Base-by-base conservation (phyloP, 495 filamentous ascomycete genomes). In the Daldinia caldariorum region DNA sequence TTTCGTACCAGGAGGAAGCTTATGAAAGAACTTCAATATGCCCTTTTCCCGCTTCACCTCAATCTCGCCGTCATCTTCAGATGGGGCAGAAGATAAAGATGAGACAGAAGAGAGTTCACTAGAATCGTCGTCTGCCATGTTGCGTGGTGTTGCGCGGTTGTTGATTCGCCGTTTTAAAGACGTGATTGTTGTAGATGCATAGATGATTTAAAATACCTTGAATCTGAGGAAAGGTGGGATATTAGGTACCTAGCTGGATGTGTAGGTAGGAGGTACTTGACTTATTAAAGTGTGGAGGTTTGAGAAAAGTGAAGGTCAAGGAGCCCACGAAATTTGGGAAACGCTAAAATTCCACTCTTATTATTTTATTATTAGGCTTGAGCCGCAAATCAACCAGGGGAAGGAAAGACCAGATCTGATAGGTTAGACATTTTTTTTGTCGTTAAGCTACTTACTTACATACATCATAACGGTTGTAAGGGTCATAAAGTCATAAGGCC, bases 11-110 rank as follows among this genome's bases (percentile, higher is more conserved):
- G 79, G 66, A 62, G 81, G 75, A 43, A 83, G 75, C 72, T 84
- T 86, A 67, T 84, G 81, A 75, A 88, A 87, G 82, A 86, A 88
- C 73, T 85, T 85, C 20, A 87, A 76, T 57, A 88, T 88, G 29
- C 85, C 85, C 62, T 84, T 78, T 56, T 79, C 81, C 31, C 82
- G 72, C 64, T 82, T 70, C 76, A 85, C 78, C 77, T 85, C 73
- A 61, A 83, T 77, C 66, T 83, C 81, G 54, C 72, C 74, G 58
- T 88, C 85, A 69, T 83, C 81, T 4, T 86, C 83, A 18, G 83
- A 84, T n/a, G 85, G 84, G 2, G 79, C 81, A 43, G 81, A 81
- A 41, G 85, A 87, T 31, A 86, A 73, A 5, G 84, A 84, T 7
- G 84, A 85, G 55, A 85, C 68, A 13, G 85, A 86, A 8, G 85